A percentile compares a stretch with the other conserved stretches of the same genome.
Conservation (phyloP, 1,284 basidiomycete species). For the Ceratobasidium sp. region DNA sequence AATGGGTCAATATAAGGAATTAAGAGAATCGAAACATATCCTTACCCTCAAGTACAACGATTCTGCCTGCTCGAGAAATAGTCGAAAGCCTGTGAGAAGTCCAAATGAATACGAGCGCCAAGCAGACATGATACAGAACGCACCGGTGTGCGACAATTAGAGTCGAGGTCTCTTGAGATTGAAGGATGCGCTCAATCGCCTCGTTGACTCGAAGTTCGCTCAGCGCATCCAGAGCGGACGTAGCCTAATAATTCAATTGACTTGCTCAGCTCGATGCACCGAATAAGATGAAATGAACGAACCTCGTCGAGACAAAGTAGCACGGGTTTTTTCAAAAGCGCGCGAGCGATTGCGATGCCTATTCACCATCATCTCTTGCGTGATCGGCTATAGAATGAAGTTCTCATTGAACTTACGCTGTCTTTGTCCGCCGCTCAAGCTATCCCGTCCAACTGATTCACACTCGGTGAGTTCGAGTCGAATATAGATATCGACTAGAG, state of each 20-base stretch:
- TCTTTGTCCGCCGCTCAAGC: conserved; percentile 78
- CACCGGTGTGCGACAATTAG: conserved; percentile 83
- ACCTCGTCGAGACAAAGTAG: conserved; percentile 87
- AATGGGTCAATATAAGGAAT: not conserved
- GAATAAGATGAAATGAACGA: too few relatives aligned
- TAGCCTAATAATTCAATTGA: too few relatives aligned
- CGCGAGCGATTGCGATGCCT: conserved; percentile 63
- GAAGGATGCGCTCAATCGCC: conserved; percentile 88
- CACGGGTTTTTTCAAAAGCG: conserved; percentile 84
- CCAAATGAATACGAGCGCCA: too few relatives aligned
- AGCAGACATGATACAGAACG: not conserved
- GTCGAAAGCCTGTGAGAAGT: conserved; percentile 69
- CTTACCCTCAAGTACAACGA: conserved; percentile 85
- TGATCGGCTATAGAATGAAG: too few relatives aligned
- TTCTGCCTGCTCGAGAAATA: conserved; percentile 84
- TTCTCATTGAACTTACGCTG: conserved; percentile 60
- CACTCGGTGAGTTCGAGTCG: not conserved
- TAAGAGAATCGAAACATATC: conserved; percentile 6
- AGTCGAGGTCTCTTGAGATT: conserved; percentile 81
- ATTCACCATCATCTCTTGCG: too few relatives aligned
- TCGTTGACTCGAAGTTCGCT: conserved; percentile 92
- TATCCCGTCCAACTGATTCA: conserved; percentile 78
- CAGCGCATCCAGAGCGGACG: conserved; percentile 48
- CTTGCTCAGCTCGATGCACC: too few relatives aligned
- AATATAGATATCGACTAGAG: conserved; percentile 2